These are phyloP conservation scores for Hylodesmum podocarpum DNA, from an alignment of 306 rosid species.

Conservation along the genomic window DNA sequence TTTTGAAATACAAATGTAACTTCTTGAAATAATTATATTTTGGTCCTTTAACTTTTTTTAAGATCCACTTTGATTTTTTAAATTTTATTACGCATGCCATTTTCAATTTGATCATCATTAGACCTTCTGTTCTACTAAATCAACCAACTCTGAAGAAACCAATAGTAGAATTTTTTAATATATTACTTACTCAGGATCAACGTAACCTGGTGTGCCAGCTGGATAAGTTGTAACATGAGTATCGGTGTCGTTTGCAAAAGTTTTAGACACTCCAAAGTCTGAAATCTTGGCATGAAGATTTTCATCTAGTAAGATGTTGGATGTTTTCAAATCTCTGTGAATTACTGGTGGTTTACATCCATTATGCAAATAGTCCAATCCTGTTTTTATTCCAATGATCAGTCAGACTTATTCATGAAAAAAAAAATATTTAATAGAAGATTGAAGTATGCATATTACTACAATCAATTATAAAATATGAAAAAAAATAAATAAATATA, in stretches of 20 bases:
- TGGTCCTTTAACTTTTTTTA: too few species aligned
- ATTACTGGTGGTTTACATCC: constrained; percentile 40
- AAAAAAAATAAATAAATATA: too few species aligned
- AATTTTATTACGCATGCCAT: not conserved
- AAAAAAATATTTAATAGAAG: too few species aligned
- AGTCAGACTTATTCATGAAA: too few species aligned
- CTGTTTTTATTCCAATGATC: not conserved
- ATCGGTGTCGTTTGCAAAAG: constrained; percentile 13
- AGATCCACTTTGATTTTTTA: too few species aligned
- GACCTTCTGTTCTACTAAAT: not conserved
- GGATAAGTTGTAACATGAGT: constrained; percentile 16
- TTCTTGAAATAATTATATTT: too few species aligned
- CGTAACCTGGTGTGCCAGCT: constrained; percentile 47
- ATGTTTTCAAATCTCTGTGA: constrained; percentile 52
- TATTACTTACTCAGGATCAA: constrained; percentile 49
- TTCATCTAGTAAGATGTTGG: constrained; percentile 48
- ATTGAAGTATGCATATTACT: too few species aligned
- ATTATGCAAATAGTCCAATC: constrained; percentile 45
- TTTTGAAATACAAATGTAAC: too few species aligned
- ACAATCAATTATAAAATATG: too few species aligned
- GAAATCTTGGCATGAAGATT: constrained; percentile 46
- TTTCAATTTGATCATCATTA: not conserved
- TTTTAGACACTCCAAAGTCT: constrained; percentile 22
- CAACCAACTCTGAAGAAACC: not conserved
- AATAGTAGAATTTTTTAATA: not conserved